A percentile compares a stretch with the other conserved stretches of the same genome.
phyloP scores from a whole-genome alignment of 1,284 basidiomycete genomes.

The Rhizoctonia solani region DNA sequence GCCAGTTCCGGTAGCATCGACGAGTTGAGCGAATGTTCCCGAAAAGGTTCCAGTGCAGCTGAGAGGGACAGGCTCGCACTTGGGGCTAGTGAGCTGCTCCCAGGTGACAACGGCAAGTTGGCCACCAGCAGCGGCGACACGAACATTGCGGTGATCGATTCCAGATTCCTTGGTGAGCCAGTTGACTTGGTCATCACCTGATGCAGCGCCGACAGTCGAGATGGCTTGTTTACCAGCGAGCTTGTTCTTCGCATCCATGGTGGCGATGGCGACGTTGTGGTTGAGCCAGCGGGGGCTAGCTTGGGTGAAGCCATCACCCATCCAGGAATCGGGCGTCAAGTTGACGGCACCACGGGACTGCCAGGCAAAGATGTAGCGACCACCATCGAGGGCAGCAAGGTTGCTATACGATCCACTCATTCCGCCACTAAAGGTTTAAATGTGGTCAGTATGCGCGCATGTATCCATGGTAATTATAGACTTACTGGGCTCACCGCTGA shows the following conservation, averaged over 20 bases:
- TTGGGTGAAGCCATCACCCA: constrained; percentile 17
- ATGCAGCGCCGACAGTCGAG: constrained; percentile 12
- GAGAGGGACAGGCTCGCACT: constrained; percentile 12
- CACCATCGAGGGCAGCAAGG: constrained; percentile 3
- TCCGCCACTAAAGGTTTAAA: background rate
- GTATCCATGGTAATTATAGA: background rate
- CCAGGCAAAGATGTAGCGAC: constrained; percentile 15
- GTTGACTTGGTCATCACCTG: constrained; percentile 8
- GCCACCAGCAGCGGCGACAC: constrained; percentile 4
- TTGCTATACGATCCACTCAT: constrained; percentile 19
- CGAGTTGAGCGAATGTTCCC: constrained; percentile 4
- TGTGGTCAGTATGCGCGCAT: background rate
- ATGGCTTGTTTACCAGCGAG: constrained; percentile 8
- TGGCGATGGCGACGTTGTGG: constrained; percentile 27
- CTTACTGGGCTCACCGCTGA: constrained; percentile 16
- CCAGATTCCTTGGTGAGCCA: constrained; percentile 24
- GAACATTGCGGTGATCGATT: constrained; percentile 13
- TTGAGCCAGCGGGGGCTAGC: constrained; percentile 19
- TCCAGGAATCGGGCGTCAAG: background rate
- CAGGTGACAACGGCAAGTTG: constrained; percentile 16
- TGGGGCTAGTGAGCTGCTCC: constrained; percentile 10
- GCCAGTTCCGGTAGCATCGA: constrained; percentile 12
- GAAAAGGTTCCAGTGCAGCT: constrained; percentile 25
- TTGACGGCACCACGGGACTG: constrained; percentile 9
- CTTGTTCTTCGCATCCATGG: constrained; percentile 20